A percentile compares a stretch with the other conserved stretches of the same genome.
Conservation (phyloP, 2,329 filamentous ascomycete species). For the Stachybotrys echinatus region DNA sequence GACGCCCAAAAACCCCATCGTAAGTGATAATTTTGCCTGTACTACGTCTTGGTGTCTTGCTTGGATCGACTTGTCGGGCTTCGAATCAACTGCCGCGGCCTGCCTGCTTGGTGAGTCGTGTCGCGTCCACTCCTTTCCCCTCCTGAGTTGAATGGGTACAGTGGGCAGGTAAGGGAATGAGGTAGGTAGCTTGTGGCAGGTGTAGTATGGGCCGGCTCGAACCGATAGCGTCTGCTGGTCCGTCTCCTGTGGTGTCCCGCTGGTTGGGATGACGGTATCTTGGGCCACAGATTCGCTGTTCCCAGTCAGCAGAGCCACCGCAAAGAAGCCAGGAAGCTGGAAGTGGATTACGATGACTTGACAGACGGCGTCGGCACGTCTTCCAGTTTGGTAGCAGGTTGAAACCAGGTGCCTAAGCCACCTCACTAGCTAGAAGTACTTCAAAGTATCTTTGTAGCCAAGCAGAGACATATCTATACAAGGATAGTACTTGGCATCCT, state of each 20-base stretch:
- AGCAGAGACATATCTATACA: too few relatives aligned
- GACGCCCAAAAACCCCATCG: slow-evolving; percentile 88
- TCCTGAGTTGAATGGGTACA: too few relatives aligned
- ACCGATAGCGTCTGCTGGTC: too few relatives aligned
- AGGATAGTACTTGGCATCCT: too few relatives aligned
- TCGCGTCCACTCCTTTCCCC: too few relatives aligned
- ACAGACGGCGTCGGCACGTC: background rate
- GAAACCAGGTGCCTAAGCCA: too few relatives aligned
- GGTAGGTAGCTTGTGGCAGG: too few relatives aligned
- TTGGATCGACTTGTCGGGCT: background rate
- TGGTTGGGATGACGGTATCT: background rate
- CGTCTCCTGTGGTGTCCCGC: background rate
- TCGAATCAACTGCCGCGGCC: background rate
- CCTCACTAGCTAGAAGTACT: too few relatives aligned
- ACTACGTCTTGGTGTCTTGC: background rate
- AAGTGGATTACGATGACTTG: background rate
- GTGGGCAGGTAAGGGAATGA: too few relatives aligned
- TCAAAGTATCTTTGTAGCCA: too few relatives aligned
- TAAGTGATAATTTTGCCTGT: slow-evolving; percentile 5
- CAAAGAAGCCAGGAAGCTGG: background rate
- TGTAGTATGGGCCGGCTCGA: background rate
- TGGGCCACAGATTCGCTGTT: background rate
- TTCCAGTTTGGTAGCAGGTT: background rate
- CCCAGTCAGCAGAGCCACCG: background rate
- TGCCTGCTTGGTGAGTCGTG: background rate